A percentile compares a stretch with the other conserved stretches of the same genome.
phyloP scores from a whole-genome alignment of 73 alveolate genomes.

The Durusdinium trenchii region DNA sequence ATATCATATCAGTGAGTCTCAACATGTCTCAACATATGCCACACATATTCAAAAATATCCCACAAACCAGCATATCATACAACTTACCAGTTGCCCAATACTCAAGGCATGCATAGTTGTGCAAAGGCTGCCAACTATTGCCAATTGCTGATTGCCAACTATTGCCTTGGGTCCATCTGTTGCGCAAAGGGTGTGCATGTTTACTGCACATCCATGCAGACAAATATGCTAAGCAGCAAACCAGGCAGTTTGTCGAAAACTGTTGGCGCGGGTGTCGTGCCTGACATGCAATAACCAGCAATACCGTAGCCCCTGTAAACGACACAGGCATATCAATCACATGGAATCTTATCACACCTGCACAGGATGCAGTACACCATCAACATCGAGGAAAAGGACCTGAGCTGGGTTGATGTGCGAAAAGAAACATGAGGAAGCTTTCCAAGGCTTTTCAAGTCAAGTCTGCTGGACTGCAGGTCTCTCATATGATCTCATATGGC shows the following conservation, averaged over 20 bases:
- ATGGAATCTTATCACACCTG: slow-evolving; percentile 8
- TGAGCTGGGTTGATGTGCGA: not conserved
- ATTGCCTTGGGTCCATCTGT: not conserved
- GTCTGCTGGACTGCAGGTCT: no score
- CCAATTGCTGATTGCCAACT: not conserved
- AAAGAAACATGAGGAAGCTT: not conserved
- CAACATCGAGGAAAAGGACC: slow-evolving; percentile 86
- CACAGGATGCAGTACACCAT: slow-evolving; percentile 75
- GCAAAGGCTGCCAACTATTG: not conserved
- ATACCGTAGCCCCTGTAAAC: not conserved
- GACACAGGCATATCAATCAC: not conserved
- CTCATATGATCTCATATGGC: no score
- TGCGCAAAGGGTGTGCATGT: no score
- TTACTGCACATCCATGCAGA: not conserved
- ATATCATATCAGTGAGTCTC: no score
- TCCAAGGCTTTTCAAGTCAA: no score
- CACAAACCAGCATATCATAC: no score
- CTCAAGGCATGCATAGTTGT: not conserved
- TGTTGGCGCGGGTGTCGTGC: slow-evolving; percentile 94
- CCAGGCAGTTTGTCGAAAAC: slow-evolving; percentile 74
- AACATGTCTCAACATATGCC: no score
- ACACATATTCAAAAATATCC: no score
- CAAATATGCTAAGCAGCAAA: not conserved
- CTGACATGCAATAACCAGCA: not conserved
- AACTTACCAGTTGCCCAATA: no score